Evolutionary conservation across 257 asterid species (phyloP), one percentile per base, ranked within the genome.

Genomic region (Coffea canephora): DNA sequence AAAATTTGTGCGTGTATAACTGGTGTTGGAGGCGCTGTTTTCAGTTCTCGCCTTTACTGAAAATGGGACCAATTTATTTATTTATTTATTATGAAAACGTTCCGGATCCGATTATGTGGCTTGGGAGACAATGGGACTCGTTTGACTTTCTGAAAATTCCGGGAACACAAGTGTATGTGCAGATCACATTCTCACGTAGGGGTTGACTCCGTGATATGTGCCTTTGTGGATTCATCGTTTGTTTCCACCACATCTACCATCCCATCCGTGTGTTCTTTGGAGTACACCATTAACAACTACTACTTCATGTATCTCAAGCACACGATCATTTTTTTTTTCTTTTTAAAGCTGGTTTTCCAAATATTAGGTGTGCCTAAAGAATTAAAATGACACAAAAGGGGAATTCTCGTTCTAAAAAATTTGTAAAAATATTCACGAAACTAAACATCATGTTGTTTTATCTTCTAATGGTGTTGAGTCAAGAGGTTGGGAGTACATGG

Each of bases 171-270:
- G 13, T 70, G 41, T 31, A 75, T 75, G 12, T 71, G 59, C 13
- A 8, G 3, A 69, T 36, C 19, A 65, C 4, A 55, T 11, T 45
- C 27, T 27, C 23, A 9, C 15, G 54, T 8, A 46, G 54, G 69
- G 69, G 62, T 45, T 69, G 80, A 61, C 74, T 77, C 14, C 2
- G 48, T 61, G 64, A 14, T 62, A 19, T 65, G 69, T 67, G 49
- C 75, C 50, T 69, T 61, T 61, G 80, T 83, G 83, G 80, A 74
- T 74, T 78, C 78, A 25, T n/a, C 46, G 78, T 21, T 61, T 46
- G 83, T 80, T 76, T 78, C 83, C 83, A 83, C 82, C 72, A 69
- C 72, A 61, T 52, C 48, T 15, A 57, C 15, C 46, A 8, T 43
- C 3, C 54, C 54, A 0, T 49, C 54, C 3, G 54, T 31, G 19